Base-by-base conservation (phyloP, 371 early-diverging fungal genomes). In the Actinomortierella ambigua region DNA sequence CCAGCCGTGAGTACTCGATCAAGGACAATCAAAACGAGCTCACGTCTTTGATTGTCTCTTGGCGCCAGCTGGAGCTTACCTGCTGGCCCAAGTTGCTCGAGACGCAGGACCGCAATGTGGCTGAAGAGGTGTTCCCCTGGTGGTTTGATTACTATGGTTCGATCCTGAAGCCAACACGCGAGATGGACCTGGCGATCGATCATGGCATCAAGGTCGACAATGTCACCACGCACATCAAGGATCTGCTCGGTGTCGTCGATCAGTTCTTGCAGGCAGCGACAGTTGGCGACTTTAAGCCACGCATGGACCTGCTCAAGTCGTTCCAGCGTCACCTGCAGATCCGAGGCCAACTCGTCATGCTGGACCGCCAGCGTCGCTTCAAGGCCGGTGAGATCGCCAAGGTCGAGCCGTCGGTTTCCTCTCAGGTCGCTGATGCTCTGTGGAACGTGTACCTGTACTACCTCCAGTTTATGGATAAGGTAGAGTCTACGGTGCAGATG, bases 11-110 rank as follows among this genome's bases (percentile, higher is more conserved):
- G 34, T 89, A 92, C 7, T 93, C 96, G 3, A 55, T 98, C 29
- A 83, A 88, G 43, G 75, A 69, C 5, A 81, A 88, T 57, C 89
- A 94, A 50, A 85, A 89, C 13, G 88, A 90, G n/a, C 76, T 96
- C 2, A 89, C 87, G 3, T 44, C 61, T 1, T 63, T 94, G 54
- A 93, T 98, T 52, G 85, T 98, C 11, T 79, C 85, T 14, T 98
- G 98, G 98, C 84, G 99, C 57, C 92, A 95, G 77, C 67, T 93
- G 3, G 98, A 98, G 79, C 79, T 98, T 20, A 86, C 88, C 48
- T 85, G 90, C 67, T 98, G 99, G 99, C 91, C 91, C 20, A 88
- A 90, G 28, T 76, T 98, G 24, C 79, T 98, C 61, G 84, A 83
- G 24, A 83, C 90, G 28, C 93, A 98, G 77, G 93, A 95, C 40